Conservation (phyloP, 139 green algal genomes). For the Gonium pectorale region DNA sequence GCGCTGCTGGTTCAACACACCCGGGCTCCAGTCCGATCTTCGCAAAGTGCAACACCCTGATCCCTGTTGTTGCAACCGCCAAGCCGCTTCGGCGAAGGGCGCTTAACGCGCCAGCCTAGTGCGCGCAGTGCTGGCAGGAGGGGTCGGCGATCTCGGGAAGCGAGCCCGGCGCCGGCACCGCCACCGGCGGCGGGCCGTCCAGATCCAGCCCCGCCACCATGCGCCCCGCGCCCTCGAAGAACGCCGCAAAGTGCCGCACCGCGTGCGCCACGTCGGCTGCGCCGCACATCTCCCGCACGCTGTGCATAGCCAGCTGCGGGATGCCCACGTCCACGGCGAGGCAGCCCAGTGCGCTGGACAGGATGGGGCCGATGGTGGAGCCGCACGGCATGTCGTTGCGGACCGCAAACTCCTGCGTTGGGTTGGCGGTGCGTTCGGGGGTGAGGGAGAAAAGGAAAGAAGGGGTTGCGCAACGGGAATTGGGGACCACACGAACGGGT, state of each 20-base stretch:
- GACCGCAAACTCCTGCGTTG: constrained; percentile 88
- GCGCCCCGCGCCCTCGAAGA: constrained; percentile 47
- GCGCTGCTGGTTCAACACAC: too few relatives aligned
- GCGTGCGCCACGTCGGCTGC: constrained; percentile 74
- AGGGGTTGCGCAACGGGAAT: too few relatives aligned
- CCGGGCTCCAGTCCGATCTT: too few relatives aligned
- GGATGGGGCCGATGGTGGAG: constrained; percentile 96
- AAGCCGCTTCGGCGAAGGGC: too few relatives aligned
- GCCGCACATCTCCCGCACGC: constrained; percentile 63
- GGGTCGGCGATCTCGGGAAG: constrained; percentile 54
- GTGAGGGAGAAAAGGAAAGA: too few relatives aligned
- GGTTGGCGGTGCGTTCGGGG: too few relatives aligned
- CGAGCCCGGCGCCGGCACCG: constrained; percentile 71
- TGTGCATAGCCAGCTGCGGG: constrained; percentile 63
- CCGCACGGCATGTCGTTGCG: constrained; percentile 97
- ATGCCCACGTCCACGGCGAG: constrained; percentile 94
- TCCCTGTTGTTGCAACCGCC: too few relatives aligned
- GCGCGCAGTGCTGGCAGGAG: constrained; percentile 32
- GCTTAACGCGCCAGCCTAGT: background rate
- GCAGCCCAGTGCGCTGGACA: constrained; percentile 82
- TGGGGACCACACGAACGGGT: too few relatives aligned
- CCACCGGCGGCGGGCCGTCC: too few relatives aligned
- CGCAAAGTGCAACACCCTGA: too few relatives aligned
- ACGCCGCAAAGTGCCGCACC: constrained; percentile 72
- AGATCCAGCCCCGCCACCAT: constrained; percentile 68